phyloP scores from a whole-genome alignment of 306 rosid genomes.

The Dalbergia cultrata region DNA sequence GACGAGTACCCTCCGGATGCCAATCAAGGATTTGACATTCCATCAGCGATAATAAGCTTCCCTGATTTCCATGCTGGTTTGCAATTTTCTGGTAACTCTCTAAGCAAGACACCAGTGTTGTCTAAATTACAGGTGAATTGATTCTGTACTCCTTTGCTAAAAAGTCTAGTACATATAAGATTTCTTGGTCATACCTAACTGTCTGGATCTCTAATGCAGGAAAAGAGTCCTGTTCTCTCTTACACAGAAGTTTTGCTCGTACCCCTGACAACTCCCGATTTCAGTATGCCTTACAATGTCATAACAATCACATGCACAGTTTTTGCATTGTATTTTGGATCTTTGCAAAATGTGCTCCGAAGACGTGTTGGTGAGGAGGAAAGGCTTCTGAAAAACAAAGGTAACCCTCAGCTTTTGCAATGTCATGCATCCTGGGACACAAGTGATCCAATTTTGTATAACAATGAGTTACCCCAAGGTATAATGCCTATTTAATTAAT shows the following conservation, averaged over 20 bases:
- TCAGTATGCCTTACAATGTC: slow-evolving; percentile 97
- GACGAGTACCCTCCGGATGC: slow-evolving; percentile 98
- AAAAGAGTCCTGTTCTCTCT: slow-evolving; percentile 66
- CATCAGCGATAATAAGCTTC: slow-evolving; percentile 91
- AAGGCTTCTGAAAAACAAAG: slow-evolving; percentile 70
- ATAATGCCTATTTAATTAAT: neutral
- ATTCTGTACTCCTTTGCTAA: slow-evolving; percentile 21
- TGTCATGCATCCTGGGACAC: slow-evolving; percentile 16
- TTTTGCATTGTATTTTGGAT: slow-evolving; percentile 90
- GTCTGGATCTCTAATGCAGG: slow-evolving; percentile 62
- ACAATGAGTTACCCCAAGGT: neutral
- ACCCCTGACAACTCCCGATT: slow-evolving; percentile 95
- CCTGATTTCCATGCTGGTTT: slow-evolving; percentile 71
- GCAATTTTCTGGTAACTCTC: slow-evolving; percentile 58
- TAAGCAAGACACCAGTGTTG: slow-evolving; percentile 68
- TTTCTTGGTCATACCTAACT: slow-evolving; percentile 28
- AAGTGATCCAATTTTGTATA: slow-evolving; percentile 4
- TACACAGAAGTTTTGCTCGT: slow-evolving; percentile 92
- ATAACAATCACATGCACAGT: slow-evolving; percentile 94
- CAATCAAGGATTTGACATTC: slow-evolving; percentile 96
- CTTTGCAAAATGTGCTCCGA: slow-evolving; percentile 83
- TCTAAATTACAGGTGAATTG: slow-evolving; percentile 73
- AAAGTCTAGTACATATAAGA: neutral
- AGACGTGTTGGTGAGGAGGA: slow-evolving; percentile 91
- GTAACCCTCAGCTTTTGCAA: slow-evolving; percentile 49